A percentile compares a stretch with the other conserved stretches of the same genome.
Evolutionary conservation across 129 eudicot species (phyloP).

Genomic region (Artemisia tridentata): DNA sequence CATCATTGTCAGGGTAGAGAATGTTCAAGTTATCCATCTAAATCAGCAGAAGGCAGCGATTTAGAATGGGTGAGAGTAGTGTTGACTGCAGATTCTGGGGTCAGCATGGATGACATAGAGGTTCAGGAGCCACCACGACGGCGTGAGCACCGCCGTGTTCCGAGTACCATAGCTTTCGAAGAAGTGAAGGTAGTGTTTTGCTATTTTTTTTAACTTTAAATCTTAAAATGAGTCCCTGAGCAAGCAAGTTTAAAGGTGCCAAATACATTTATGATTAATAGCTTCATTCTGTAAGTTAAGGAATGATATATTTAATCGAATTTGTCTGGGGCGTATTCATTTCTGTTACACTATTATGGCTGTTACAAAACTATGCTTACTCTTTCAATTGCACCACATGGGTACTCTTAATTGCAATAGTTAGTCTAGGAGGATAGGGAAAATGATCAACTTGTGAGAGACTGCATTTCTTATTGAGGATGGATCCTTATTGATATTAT

Average conservation of each 20-base stretch:
- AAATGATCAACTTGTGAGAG: constrained; percentile 9
- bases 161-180: constrained; percentile 93
- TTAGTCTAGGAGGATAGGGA: constrained; percentile 12
- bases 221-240: constrained; percentile 2
- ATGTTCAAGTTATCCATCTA: constrained; percentile 24
- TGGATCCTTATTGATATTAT: neutral
- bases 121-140: constrained; percentile 83
- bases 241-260: constrained; percentile 9
- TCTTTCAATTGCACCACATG: constrained; percentile 13
- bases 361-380: neutral
- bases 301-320: neutral
- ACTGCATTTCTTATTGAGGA: neutral
- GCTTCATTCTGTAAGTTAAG: constrained; percentile 1
- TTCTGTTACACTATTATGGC: neutral
- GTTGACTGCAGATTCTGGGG: constrained; percentile 91
- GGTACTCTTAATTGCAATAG: neutral
- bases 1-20: constrained; percentile 43
- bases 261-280: neutral
- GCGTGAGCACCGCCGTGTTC: constrained; percentile 98
- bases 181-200: constrained; percentile 81
- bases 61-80: constrained; percentile 76
- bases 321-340: constrained; percentile 2
- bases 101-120: constrained; percentile 90
- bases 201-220: constrained; percentile 3
- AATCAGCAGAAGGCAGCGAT: constrained; percentile 32